Conservation (phyloP, 2,329 filamentous ascomycete species). For the Sarocladium oryzae region DNA sequence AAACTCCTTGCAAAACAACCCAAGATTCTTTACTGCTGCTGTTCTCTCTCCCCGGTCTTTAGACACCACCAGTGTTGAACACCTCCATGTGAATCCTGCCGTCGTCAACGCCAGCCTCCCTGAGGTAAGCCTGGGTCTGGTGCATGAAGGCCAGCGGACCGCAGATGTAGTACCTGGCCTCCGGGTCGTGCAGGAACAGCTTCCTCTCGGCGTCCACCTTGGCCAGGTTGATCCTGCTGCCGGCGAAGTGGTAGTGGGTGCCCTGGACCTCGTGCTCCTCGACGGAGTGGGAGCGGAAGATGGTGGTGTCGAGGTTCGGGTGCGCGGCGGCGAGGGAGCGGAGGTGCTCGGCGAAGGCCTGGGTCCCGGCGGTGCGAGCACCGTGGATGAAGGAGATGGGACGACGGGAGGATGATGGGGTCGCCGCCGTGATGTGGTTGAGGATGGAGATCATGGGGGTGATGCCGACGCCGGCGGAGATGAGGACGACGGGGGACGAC, state of each 20-base stretch:
- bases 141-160: conserved; percentile 67
- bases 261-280: conserved; percentile 38
- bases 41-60: not conserved
- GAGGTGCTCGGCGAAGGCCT: conserved; percentile 51
- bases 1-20: no score
- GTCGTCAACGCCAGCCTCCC: conserved; percentile 47
- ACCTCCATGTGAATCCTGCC: conserved; percentile 60
- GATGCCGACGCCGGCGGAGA: conserved; percentile 63
- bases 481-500: conserved; percentile 52
- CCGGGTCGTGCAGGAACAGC: conserved; percentile 47
- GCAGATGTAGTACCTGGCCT: conserved; percentile 64
- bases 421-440: conserved; percentile 38
- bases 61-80: conserved; percentile 48
- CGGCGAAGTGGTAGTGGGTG: conserved; percentile 51
- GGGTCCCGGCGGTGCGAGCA: conserved; percentile 40
- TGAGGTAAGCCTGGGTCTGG: conserved; percentile 46
- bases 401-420: conserved; percentile 25
- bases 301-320: conserved; percentile 30
- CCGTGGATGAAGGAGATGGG: conserved; percentile 59
- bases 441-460: conserved; percentile 63
- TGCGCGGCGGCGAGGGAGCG: conserved; percentile 31
- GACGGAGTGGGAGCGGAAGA: conserved; percentile 50
- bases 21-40: no score
- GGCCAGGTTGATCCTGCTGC: conserved; percentile 52
- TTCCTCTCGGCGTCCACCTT: conserved; percentile 44